Percentiles rank a stretch among this genome's conserved stretches.
Evolutionary conservation across 192 early-diverging fungal species (phyloP).

Genomic region (Backusella morwellensis): DNA sequence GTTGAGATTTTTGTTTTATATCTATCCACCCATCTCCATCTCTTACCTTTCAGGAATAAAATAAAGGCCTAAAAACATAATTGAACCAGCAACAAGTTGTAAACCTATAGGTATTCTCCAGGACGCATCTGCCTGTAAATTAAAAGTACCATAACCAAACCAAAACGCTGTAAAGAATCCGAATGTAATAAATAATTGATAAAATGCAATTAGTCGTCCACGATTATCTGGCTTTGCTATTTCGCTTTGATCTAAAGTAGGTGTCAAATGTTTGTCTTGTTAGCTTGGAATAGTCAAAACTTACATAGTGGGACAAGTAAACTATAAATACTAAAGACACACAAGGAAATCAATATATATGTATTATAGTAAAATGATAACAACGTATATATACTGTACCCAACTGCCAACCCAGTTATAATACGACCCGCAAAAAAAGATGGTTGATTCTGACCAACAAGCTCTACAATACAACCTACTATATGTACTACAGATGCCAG

Average conservation of each 20-base stretch:
- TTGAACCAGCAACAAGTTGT: conserved; percentile 14
- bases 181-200: conserved; percentile 89
- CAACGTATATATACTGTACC: conserved; percentile 32
- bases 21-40: background rate
- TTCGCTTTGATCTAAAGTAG: conserved; percentile 21
- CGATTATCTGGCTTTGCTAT: conserved; percentile 55
- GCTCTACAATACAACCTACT: conserved; percentile 47
- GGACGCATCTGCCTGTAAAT: background rate
- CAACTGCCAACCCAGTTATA: conserved; percentile 46
- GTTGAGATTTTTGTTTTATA: background rate
- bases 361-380: too few species aligned
- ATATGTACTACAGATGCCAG: conserved; percentile 47
- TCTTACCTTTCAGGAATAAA: conserved; percentile 22
- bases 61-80: conserved; percentile 17
- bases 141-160: conserved; percentile 19
- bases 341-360: too few species aligned
- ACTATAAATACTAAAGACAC: conserved; percentile 11
- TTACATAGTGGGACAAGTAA: conserved; percentile 55
- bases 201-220: conserved; percentile 77
- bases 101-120: conserved; percentile 13
- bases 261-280: background rate
- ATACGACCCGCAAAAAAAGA: conserved; percentile 50
- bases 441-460: conserved; percentile 34
- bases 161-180: conserved; percentile 55
- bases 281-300: background rate